phyloP scores from a whole-genome alignment of 2,329 filamentous ascomycete genomes.

The Amauroascus niger region DNA sequence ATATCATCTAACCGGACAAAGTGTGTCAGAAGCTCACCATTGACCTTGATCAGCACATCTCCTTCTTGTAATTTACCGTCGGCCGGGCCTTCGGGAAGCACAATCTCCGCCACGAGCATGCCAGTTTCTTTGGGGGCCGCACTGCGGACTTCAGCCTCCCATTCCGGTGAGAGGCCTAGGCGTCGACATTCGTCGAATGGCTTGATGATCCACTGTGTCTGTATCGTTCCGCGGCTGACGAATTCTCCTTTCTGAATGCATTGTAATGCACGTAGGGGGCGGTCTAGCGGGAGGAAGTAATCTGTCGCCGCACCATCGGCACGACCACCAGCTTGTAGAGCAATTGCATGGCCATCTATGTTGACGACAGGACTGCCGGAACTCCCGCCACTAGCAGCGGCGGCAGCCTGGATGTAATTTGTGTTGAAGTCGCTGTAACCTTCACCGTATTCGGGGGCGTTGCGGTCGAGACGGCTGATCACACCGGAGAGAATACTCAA shows the following conservation, averaged over 20 bases:
- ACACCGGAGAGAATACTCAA: constrained; percentile 95
- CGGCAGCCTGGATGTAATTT: constrained; percentile 95
- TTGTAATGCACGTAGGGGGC: constrained; percentile 74
- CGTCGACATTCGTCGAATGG: constrained; percentile 94
- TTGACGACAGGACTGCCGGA: constrained; percentile 98
- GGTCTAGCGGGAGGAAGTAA: constrained; percentile 90
- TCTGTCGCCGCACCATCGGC: constrained; percentile 93
- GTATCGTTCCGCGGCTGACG: constrained; percentile 88
- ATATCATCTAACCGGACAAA: constrained; percentile 89
- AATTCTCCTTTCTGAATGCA: constrained; percentile 68
- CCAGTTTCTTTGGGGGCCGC: constrained; percentile 87
- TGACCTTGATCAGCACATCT: constrained; percentile 86
- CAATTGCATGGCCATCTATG: constrained; percentile 82
- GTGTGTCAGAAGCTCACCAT: constrained; percentile 83
- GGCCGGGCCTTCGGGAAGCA: constrained; percentile 81
- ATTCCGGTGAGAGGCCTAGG: constrained; percentile 70
- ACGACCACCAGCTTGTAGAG: constrained; percentile 85
- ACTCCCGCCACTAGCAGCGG: constrained; percentile 89
- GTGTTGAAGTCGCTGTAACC: constrained; percentile 97
- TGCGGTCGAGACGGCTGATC: constrained; percentile 89
- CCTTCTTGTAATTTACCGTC: constrained; percentile 84
- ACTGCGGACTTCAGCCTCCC: constrained; percentile 75
- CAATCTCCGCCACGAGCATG: constrained; percentile 92
- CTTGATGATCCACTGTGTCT: constrained; percentile 94
- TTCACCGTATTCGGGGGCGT: constrained; percentile 94